Percentiles rank a stretch among this genome's conserved stretches.
These are phyloP conservation scores for Cryphonectria naterciae DNA, from an alignment of 2,329 filamentous ascomycete species.

Conservation along the genomic window DNA sequence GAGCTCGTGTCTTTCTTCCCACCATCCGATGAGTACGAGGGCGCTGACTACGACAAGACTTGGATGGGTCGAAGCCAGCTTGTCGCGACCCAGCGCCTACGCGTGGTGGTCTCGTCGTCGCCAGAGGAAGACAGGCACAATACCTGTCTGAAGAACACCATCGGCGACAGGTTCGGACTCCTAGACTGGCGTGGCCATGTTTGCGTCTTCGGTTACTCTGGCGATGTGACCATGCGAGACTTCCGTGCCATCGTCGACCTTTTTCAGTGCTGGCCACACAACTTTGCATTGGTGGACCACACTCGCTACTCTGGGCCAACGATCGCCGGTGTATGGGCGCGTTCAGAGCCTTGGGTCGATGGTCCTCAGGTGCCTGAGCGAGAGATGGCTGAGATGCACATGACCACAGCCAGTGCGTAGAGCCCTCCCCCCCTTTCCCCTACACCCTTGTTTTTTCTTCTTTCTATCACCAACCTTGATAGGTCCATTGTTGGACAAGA, in stretches of 20 bases:
- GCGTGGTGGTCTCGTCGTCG: background rate
- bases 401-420: background rate
- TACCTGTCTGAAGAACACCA: constrained; percentile 3
- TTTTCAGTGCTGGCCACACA: constrained; percentile 18
- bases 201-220: constrained; percentile 1
- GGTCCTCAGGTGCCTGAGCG: background rate
- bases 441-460: too few relatives aligned
- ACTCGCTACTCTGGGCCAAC: constrained; percentile 42
- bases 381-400: background rate
- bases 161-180: background rate
- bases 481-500: too few relatives aligned
- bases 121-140: background rate
- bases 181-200: constrained; percentile 14
- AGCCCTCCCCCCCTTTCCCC: too few relatives aligned
- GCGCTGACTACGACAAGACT: background rate
- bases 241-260: constrained; percentile 24
- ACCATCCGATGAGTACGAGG: background rate
- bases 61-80: background rate
- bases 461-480: too few relatives aligned
- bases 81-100: constrained; percentile 5
- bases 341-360: background rate
- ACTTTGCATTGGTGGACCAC: constrained; percentile 3
- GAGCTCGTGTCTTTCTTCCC: background rate
- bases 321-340: constrained; percentile 73
- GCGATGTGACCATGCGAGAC: constrained; percentile 24